These are phyloP conservation scores for Colletotrichum lupini DNA, from an alignment of 2,329 filamentous ascomycete genomes.

Conservation along the genomic window DNA sequence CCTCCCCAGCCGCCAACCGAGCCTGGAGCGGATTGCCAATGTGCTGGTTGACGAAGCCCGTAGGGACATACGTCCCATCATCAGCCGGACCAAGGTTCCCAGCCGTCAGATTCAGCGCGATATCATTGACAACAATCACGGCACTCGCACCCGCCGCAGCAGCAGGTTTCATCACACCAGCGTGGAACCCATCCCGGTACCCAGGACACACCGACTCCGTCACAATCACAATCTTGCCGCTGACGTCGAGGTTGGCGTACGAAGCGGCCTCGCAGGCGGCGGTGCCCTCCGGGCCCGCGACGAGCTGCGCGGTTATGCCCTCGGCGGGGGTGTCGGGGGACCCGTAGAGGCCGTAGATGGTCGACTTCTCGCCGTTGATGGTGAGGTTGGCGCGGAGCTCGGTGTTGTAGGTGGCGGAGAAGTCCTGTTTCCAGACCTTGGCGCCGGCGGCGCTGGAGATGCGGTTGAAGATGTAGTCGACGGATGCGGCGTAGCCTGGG, in stretches of 20 bases:
- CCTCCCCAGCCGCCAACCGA: conserved; percentile 46
- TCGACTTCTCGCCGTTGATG: conserved; percentile 41
- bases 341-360: conserved; percentile 44
- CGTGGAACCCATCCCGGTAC: conserved; percentile 41
- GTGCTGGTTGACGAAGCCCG: conserved; percentile 45
- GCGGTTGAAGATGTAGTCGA: conserved; percentile 43
- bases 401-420: conserved; percentile 42
- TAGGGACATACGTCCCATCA: conserved; percentile 43
- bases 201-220: conserved; percentile 45
- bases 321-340: conserved; percentile 45
- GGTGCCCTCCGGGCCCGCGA: conserved; percentile 41
- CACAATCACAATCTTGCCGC: conserved; percentile 46
- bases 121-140: conserved; percentile 46
- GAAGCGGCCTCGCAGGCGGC: conserved; percentile 41
- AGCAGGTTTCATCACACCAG: conserved; percentile 44
- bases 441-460: conserved; percentile 43
- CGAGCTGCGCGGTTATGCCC: conserved; percentile 42
- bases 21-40: conserved; percentile 42
- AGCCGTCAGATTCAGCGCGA: conserved; percentile 43
- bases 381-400: conserved; percentile 25
- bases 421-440: conserved; percentile 41
- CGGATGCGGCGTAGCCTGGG: conserved; percentile 45
- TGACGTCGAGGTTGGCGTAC: conserved; percentile 41
- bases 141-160: conserved; percentile 44
- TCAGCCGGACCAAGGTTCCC: conserved; percentile 42